Conservation (phyloP, 768 basidiomycete species). For the Suillus weaverae region DNA sequence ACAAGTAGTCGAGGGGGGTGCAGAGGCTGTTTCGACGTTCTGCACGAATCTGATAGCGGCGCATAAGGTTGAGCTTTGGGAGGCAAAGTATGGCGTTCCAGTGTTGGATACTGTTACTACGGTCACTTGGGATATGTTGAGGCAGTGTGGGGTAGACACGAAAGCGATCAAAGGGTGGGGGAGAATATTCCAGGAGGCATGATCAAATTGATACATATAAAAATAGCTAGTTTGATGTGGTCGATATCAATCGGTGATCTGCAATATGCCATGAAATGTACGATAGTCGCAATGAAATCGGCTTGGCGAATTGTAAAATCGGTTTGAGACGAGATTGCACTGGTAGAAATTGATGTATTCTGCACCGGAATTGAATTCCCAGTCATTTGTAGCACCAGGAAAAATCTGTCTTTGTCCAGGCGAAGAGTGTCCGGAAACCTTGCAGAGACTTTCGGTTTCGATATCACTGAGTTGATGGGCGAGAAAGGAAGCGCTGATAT, state of each 20-base stretch:
- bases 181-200: not conserved
- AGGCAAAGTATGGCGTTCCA: conserved; percentile 1
- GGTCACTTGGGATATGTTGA: conserved; percentile 4
- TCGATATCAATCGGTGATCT: not conserved
- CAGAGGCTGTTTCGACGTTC: not conserved
- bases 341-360: too few relatives aligned
- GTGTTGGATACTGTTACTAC: conserved; percentile 2
- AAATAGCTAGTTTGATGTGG: not conserved
- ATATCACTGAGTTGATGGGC: too few relatives aligned
- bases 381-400: too few relatives aligned
- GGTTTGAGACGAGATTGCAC: too few relatives aligned
- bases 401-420: too few relatives aligned
- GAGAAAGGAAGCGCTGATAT: too few relatives aligned
- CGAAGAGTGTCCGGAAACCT: too few relatives aligned
- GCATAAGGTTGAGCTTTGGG: not conserved
- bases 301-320: too few relatives aligned
- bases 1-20: not conserved
- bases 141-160: conserved; percentile 1
- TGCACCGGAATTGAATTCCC: too few relatives aligned
- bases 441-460: too few relatives aligned
- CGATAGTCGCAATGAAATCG: not conserved
- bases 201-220: not conserved
- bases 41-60: not conserved
- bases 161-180: conserved; percentile 4
- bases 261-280: not conserved